Percentiles rank a stretch among this genome's conserved stretches.
These are phyloP conservation scores for sorghum (Sorghum bicolor) DNA, from an alignment of 176 grass and related monocot genomes.

Conservation along the genomic window Sorghum_bicolor_NCBIv3 NC_012871.2:75453001-75453500, in stretches of 20 bases:
- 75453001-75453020: constrained; percentile 16
- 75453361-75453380: constrained; percentile 17
- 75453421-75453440: constrained; percentile 3
- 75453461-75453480: constrained; percentile 3
- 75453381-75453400: not conserved
- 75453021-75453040: not conserved
- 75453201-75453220: no score
- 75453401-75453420: constrained; percentile 22
- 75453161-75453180: no score
- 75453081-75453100: not conserved
- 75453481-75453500: not conserved
- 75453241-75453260: no score
- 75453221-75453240: no score
- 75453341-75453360: no score
- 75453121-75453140: not conserved
- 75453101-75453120: not conserved
- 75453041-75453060: not conserved
- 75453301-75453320: no score
- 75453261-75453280: no score
- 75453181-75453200: no score
- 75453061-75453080: not conserved
- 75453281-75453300: no score
- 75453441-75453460: not conserved
- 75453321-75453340: no score
- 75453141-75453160: not conserved